A percentile compares a stretch with the other conserved stretches of the same genome.
These are phyloP conservation scores for Zasmidium cellare DNA, from an alignment of 2,329 filamentous ascomycete genomes.

Conservation along the genomic window DNA sequence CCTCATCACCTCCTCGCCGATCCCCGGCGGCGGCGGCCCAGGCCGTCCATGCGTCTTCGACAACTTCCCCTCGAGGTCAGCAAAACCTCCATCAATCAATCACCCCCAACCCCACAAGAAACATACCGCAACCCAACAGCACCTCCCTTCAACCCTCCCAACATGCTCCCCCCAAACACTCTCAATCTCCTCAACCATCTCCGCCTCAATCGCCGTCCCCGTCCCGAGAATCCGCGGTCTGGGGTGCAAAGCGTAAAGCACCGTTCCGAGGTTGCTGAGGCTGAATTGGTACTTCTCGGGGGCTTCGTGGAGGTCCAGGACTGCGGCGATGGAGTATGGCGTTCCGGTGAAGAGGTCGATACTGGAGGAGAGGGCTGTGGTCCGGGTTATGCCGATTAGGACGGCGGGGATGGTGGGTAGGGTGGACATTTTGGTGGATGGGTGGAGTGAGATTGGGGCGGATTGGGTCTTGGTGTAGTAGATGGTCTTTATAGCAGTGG, in stretches of 20 bases:
- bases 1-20: constrained; percentile 4
- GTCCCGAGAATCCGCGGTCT: constrained; percentile 4
- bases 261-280: constrained; percentile 1
- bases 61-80: neutral
- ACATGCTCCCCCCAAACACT: constrained; percentile 4
- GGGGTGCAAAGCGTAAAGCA: constrained; percentile 5
- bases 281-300: constrained; percentile 2
- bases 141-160: constrained; percentile 4
- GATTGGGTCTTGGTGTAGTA: too few relatives aligned
- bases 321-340: constrained; percentile 5
- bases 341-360: neutral
- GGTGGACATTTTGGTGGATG: too few relatives aligned
- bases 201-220: neutral
- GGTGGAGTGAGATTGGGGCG: too few relatives aligned
- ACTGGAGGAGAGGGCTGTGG: neutral
- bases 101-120: too few relatives aligned
- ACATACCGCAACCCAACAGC: constrained; percentile 9
- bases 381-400: neutral
- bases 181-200: constrained; percentile 1
- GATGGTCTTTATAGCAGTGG: neutral
- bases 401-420: neutral
- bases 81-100: neutral
- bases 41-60: constrained; percentile 7
- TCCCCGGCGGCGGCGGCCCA: constrained; percentile 5
- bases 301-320: constrained; percentile 1